Evolutionary conservation across 2,329 filamentous ascomycete genomes (phyloP).

Genomic region (Epichloe bromicola): DNA sequence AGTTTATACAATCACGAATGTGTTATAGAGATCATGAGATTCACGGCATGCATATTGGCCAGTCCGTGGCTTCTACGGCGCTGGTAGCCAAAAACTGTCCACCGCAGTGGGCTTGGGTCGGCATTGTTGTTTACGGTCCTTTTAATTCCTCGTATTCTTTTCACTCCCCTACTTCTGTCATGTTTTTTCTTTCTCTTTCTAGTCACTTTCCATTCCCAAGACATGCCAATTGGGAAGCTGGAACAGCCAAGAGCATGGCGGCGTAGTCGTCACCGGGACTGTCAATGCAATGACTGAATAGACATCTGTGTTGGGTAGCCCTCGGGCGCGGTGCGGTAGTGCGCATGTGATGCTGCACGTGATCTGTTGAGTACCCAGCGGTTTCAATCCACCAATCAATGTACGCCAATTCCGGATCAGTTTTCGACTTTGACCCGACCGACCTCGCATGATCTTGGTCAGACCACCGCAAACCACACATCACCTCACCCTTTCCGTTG

Average conservation of each 20-base stretch:
- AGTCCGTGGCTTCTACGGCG: conserved; percentile 3
- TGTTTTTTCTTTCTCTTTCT: neutral
- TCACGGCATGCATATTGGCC: conserved; percentile 3
- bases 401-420: conserved; percentile 35
- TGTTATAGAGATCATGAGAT: conserved; percentile 1
- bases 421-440: conserved; percentile 28
- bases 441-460: conserved; percentile 21
- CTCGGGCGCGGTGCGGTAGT: no score
- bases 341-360: conserved; percentile 13
- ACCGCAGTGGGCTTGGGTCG: neutral
- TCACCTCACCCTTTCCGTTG: conserved; percentile 24
- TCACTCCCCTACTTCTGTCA: neutral
- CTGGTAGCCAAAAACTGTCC: neutral
- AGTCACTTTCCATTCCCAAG: no score
- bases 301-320: no score
- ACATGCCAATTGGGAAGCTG: no score
- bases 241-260: no score
- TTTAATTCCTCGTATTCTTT: neutral
- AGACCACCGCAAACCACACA: conserved; percentile 19
- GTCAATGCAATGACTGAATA: no score
- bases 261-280: no score
- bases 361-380: neutral
- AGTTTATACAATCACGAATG: neutral
- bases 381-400: conserved; percentile 29
- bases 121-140: neutral